Base-by-base conservation (phyloP, 768 basidiomycete species). In the Strobilomyces dryophilus region DNA sequence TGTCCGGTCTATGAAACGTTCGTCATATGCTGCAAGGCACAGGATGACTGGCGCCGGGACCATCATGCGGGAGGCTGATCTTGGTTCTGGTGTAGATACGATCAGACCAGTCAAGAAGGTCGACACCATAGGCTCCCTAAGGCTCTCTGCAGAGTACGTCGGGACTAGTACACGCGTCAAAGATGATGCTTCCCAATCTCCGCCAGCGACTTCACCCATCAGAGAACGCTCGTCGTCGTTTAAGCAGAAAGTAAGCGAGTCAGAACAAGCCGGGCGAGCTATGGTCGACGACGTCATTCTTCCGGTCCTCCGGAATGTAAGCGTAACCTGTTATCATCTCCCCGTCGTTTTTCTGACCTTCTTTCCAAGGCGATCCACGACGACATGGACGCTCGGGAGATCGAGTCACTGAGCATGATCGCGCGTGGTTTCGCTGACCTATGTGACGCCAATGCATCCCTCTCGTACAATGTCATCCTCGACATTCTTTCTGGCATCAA, bases 51-150 rank as follows among this genome's bases (percentile, higher is more conserved):
- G 80, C 36, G 62, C 77, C 14, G 92, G 93, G 11, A 92, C 90
- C 0, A 74, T 92, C 8, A 72, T 94, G 61, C 80, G 80, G 40
- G 85, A 85, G 61, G 91, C 85, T 11, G 93, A 95, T 69, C 65
- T 95, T n/a, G 92, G 92, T 17, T 88, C 77, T 48, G 92, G 92
- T 36, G 77, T 89, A 42, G 91, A 90, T 62, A 98, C 95, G 1
- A 92, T 98, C 62, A 80, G 93, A 48, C 94, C 95, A 0, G 84
- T 95, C 56, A 95, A 95, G 79, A 92, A 90, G 63, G 85, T 95
- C 29, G 93, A 97, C 66, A 79, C 86, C 5, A 76, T 78, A 11
- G 83, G 86, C 4, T 93, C 92, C 5, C 71, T 92, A 14, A 76
- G 85, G 55, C 68, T 89, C 18, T 92, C 92, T 1, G 79, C 83